Evolutionary conservation across 768 basidiomycete genomes (phyloP).

Genomic region (Tricholoma sp.): DNA sequence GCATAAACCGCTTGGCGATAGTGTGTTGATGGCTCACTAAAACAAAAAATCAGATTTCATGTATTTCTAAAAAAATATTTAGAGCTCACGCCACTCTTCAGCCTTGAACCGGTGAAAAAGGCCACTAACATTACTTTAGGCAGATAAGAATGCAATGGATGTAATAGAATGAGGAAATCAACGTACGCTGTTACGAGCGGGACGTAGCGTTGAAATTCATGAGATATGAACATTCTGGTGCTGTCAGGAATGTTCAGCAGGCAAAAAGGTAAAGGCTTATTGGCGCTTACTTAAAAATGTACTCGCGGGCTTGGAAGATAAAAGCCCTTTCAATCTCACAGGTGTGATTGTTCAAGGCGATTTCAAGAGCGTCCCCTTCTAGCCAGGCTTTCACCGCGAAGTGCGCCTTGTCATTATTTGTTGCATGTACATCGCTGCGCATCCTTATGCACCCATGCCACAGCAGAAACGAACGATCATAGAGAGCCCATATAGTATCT

Average conservation of each 20-base stretch:
- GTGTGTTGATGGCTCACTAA: constrained; percentile 57
- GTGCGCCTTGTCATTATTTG: constrained; percentile 48
- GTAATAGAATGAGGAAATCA: neutral
- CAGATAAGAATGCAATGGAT: neutral
- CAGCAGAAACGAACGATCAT: constrained; percentile 61
- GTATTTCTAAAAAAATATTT: neutral
- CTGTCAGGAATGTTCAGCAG: constrained; percentile 27
- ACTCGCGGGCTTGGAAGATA: constrained; percentile 67
- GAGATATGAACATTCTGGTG: constrained; percentile 63
- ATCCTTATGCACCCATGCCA: constrained; percentile 72
- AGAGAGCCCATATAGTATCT: constrained; percentile 72
- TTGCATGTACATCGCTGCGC: constrained; percentile 35
- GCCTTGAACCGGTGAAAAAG: constrained; percentile 53
- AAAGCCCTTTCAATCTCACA: constrained; percentile 65
- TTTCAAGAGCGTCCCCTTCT: constrained; percentile 64
- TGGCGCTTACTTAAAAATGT: constrained; percentile 65
- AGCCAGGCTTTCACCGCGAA: constrained; percentile 69
- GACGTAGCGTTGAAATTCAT: constrained; percentile 63
- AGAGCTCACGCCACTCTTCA: constrained; percentile 61
- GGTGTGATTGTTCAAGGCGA: constrained; percentile 55
- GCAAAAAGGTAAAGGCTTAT: neutral
- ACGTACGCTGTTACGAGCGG: constrained; percentile 54
- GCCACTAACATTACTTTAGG: constrained; percentile 35
- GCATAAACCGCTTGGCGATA: constrained; percentile 56
- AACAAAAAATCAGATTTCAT: constrained; percentile 5